Base-by-base conservation (phyloP, 768 basidiomycete genomes). In the Clathrus columnatus region DNA sequence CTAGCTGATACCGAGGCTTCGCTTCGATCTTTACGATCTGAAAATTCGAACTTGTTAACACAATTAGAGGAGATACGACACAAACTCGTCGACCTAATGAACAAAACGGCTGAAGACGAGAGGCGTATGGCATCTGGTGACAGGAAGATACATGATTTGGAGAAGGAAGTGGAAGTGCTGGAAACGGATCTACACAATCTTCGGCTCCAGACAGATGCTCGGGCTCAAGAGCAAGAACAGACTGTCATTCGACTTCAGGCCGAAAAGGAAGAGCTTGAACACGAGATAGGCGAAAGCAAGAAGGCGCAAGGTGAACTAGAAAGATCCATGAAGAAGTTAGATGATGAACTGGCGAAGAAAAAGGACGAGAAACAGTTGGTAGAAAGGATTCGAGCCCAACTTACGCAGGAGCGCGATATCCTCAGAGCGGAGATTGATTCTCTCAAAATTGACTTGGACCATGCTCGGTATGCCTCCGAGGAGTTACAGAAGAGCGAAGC, bases 21-120 rank as follows among this genome's bases (percentile, higher is more conserved):
- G 3, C 84, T 88, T 62, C 79, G 80, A 63, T 82, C 80, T 57
- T 74, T 93, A 2, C 90, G 91, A 62, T 70, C 73, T 0, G 91
- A 93, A 68, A 88, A 90, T 41, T 81, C 78, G n/a, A 76, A 73
- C 51, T 75, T 93, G 29, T 80, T 91, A 82, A 80, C 76, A 26
- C 83, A 86, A n/a, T 70, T 92, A 57, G 84, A 91, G 59, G 88
- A 91, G 68, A 85, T 91, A 81, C 79, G 85, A 27, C 80, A 87
- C 41, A 91, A 91, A 72, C 82, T 91, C 59, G 83, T 91, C 20
- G 83, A 89, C 64, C 73, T 94, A 52, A 89, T 86, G 2, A 79
- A 82, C 32, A 76, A 74, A 58, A 88, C 84, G 65, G 69, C 87
- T 14, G 54, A 47, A 20, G 54, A 48, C 29, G 54, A 47, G 29